Base-by-base conservation (phyloP, 108 stramenopile species). In the Seminavis robusta region DNA sequence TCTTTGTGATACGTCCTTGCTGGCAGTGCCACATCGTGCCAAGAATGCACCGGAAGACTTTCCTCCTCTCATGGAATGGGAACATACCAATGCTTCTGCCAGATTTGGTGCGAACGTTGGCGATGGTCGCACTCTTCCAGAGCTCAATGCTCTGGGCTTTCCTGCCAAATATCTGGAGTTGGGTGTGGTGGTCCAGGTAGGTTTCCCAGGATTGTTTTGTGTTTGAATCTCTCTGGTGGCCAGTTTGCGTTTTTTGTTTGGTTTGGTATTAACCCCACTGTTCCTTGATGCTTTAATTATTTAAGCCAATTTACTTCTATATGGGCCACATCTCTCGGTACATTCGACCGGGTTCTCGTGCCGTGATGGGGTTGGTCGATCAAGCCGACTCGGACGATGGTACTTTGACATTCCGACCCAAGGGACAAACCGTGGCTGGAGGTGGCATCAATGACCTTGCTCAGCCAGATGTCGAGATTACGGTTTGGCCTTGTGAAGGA, bases 241-340 rank as follows among this genome's bases (percentile, higher is more conserved):
- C n/a, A n/a, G n/a, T n/a, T n/a, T n/a, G n/a, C n/a, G n/a, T n/a
- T n/a, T n/a, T n/a, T n/a, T n/a, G n/a, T n/a, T 16, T 39, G 20
- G 61, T 57, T 45, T 20, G 16, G 3, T 1, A 19, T 47, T 73
- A 2, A 17, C 38, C n/a, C 30, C 73, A 31, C 23, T 23, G 24
- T 23, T 47, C 4, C 13, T n/a, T 0, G 13, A 15, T n/a, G 37
- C 37, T 15, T 38, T 38, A 38, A 16, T 60, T 61, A 11, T 60
- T 70, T 16, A 92, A 94, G 69, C 95, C 95, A 36, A 88, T 95
- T 75, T 98, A 81, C 65, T 94, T 79, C 61, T 84, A 87, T 63
- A 88, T 90, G 57, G 88, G 88, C 4, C 92, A 94, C 52, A 80
- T 94, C 40, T 80, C 86, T 9, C 67, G 83, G n/a, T 81, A 86